Conservation (phyloP, 2,329 filamentous ascomycete species). For the Byssoonygena ceratinophila region DNA sequence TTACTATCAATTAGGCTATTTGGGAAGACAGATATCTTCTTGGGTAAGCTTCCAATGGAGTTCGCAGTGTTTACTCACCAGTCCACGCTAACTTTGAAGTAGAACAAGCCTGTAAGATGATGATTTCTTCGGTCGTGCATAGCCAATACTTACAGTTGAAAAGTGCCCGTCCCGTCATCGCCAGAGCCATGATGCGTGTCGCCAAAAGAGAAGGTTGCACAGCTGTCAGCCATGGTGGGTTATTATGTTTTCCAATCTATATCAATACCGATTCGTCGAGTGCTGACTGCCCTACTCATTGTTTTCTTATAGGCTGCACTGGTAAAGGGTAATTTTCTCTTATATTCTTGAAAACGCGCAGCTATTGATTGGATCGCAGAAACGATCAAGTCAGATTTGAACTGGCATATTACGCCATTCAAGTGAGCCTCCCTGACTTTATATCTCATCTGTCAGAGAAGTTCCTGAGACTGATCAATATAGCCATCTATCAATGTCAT, state of each 20-base stretch:
- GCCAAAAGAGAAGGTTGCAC: conserved; percentile 36
- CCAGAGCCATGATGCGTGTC: conserved; percentile 35
- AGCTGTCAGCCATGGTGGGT: conserved; percentile 31
- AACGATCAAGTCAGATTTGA: conserved; percentile 43
- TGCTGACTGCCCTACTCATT: background rate
- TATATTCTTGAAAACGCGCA: background rate
- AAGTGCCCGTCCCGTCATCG: conserved; percentile 39
- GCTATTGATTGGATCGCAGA: conserved; percentile 10
- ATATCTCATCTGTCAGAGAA: background rate
- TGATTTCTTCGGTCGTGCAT: background rate
- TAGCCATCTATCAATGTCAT: conserved; percentile 40
- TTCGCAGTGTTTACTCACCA: background rate
- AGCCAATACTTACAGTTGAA: background rate
- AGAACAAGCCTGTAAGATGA: conserved; percentile 27
- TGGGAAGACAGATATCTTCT: conserved; percentile 58
- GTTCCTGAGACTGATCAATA: background rate
- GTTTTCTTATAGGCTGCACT: conserved; percentile 29
- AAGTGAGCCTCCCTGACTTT: conserved; percentile 14
- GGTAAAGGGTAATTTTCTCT: conserved; percentile 31
- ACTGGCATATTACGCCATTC: conserved; percentile 41
- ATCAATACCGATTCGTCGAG: background rate
- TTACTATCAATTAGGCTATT: conserved; percentile 43
- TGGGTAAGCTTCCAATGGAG: conserved; percentile 27
- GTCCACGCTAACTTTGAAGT: conserved; percentile 18
- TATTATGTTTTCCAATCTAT: background rate